Evolutionary conservation across 768 basidiomycete genomes (phyloP), one percentile per base, ranked within the genome.

Genomic region (Boletus sensibilis): DNA sequence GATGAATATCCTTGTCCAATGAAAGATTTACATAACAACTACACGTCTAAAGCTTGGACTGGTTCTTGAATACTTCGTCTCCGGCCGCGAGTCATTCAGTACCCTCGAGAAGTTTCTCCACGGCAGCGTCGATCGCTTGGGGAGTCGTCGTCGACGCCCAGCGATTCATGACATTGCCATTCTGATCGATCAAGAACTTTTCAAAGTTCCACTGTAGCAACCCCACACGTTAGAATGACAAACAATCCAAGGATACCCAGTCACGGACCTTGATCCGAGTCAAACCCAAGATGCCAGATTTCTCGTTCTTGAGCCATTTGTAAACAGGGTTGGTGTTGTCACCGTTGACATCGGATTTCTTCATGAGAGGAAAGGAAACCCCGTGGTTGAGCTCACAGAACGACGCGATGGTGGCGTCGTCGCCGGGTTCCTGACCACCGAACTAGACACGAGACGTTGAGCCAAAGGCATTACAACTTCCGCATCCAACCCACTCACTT

Each of bases 281-380:
- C 46, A 90, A 72, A 18, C 90, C 88, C 47, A 92, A 65, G 23
- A 92, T 60, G 3, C 89, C 90, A 5, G 88, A 63, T 69, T 92
- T 92, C 72, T 92, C 77, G 27, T 77, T 74, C 78, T 97, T 96
- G 61, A 96, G 79, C 83, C 85, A 94, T 56, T 88, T 82, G 79
- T 81, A 95, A 0, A 94, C 88, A 62, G 89, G 82, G 73, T 94
- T 94, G 56, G 90, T 84, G 61, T 80, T 75, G 62, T 88, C 84
- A 4, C 94, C 94, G 70, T 97, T 98, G 39, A 97, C 95, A 50
- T 97, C 91, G 20, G 88, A 88, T 75, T 96, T 98, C 76, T 85
- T 88, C 86, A 92, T 90, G 48, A 98, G 74, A 12, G 92, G 92
- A 79, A 96, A 96, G 8, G 83, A 84, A 27, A 98, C 94, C 18